Base-by-base conservation (phyloP, 1,139 yeast species). In the Pichia sp. region DNA sequence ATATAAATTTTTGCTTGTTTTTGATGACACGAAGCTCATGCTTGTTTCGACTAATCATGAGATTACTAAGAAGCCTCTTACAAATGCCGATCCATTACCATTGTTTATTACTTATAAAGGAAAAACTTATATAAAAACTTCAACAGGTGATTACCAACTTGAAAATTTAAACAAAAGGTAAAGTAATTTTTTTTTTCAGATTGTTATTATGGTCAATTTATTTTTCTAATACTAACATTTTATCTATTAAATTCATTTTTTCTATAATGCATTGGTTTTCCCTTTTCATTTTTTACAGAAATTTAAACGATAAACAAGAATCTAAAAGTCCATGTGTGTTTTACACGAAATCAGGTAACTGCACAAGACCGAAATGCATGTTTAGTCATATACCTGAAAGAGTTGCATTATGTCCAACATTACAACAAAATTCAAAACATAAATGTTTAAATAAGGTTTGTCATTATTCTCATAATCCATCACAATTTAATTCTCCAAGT, bases 401-500 rank as follows among this genome's bases (percentile, higher is more conserved):
- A 41, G 69, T 80, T 23, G 73, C 78, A 11, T 59, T 83, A 10
- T 85, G 95, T 61, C 74, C 75, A 30, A 66, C 63, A 28, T 39
- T 58, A 5, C 72, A 79, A 4, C 71, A 79, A 39, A 64, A 61
- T 35, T 74, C 71, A 40, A 64, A 62, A 35, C 74, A 72, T 10
- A 64, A 64, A 38, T 85, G 94, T 57, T 52, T 53, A 24, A 67
- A 67, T 37, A 60, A 64, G n/a, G 57, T 69, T 25, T 86, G 95
- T 58, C 61, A 67, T 12, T 61, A 78, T 27, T 76, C 80, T 30
- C 95, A 85, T 60, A 61, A 59, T 3, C 73, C 81, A 6, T 70
- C 70, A 35, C 80, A 81, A 51, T 74, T 68, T 61, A 85, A 84
- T 58, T 70, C 87, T 1, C 89, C 94, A 9, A 56, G 76, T 32